Percentiles rank a stretch among this genome's conserved stretches.
phyloP scores from a whole-genome alignment of 2,329 filamentous ascomycete species.

The Diaporthe velutina region DNA sequence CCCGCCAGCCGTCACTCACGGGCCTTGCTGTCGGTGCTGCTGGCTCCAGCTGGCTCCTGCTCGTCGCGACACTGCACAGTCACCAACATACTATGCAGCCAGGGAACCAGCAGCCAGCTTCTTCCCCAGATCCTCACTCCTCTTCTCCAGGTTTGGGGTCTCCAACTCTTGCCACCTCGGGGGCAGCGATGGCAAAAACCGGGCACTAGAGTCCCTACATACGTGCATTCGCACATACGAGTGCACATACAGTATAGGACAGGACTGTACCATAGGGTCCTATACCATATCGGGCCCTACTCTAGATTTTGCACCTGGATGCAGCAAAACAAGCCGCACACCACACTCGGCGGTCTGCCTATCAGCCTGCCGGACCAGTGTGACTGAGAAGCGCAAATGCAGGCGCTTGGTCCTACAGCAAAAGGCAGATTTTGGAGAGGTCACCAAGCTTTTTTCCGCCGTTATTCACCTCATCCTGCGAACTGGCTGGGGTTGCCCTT shows the following conservation, averaged over 20 bases:
- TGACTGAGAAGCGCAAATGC: constrained; percentile 12
- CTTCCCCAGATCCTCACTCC: constrained; percentile 32
- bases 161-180: constrained; percentile 26
- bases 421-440: constrained; percentile 26
- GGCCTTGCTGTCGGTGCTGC: constrained; percentile 3
- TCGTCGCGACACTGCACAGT: constrained; percentile 7
- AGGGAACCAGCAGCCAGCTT: neutral
- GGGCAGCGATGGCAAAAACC: constrained; percentile 8
- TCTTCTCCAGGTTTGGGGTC: constrained; percentile 32
- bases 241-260: neutral
- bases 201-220: neutral
- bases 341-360: constrained; percentile 10
- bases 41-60: constrained; percentile 5
- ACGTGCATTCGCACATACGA: neutral
- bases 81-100: constrained; percentile 13
- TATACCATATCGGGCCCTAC: constrained; percentile 10
- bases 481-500: constrained; percentile 32
- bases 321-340: neutral
- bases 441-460: constrained; percentile 24
- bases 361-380: constrained; percentile 12
- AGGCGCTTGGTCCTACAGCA: constrained; percentile 20
- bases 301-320: constrained; percentile 11
- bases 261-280: constrained; percentile 9
- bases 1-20: constrained; percentile 15
- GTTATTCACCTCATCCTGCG: constrained; percentile 4